Evolutionary conservation across 192 early-diverging fungal genomes (phyloP), one percentile per base, ranked within the genome.

Genomic region (Gamsiella multidivaricata): DNA sequence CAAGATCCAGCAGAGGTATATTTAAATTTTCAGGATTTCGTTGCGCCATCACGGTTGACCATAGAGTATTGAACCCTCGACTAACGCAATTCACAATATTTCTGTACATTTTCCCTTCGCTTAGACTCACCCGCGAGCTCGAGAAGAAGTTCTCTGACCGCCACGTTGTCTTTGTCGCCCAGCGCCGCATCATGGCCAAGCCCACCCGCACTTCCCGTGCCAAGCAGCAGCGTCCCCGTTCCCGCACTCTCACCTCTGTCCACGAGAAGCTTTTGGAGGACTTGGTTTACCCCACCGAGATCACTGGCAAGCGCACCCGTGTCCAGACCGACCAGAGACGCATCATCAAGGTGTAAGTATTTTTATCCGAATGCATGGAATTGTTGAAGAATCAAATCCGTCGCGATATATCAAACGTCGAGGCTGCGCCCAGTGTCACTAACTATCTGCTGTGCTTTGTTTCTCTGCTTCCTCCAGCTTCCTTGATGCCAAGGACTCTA

Each of bases 91-190:
- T 39, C 37, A 9, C 37, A 9, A 39, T 39, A 39, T 18, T 14
- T 54, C 28, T 14, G 12, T 61, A 29, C 32, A 4, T 14, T 26
- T 31, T 9, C n/a, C 54, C 26, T 45, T 31, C 46, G 2, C 54
- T 32, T 57, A 88, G 92, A 80, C 92, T 99, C 57, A 95, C 95
- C 79, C 95, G 97, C 83, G 97, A 99, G 90, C 90, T 99, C 79
- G 97, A 99, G 91, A 99, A 99, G 94, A 99, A 99, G 93, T 97
- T 99, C 92, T 94, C 94, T 80, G 97, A 99, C 88, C 93, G 96
- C 70, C 97, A 99, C 88, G 93, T 99, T 57, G 88, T 99, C 73
- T 91, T 99, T 61, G 70, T 88, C 68, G 87, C 96, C 63, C 93
- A 98, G 86, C 94, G 97, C 70, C 93, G 95, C 80, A 97, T 99